Evolutionary conservation across 2,329 filamentous ascomycete species (phyloP).

Genomic region (Fusarium ramigenum): DNA sequence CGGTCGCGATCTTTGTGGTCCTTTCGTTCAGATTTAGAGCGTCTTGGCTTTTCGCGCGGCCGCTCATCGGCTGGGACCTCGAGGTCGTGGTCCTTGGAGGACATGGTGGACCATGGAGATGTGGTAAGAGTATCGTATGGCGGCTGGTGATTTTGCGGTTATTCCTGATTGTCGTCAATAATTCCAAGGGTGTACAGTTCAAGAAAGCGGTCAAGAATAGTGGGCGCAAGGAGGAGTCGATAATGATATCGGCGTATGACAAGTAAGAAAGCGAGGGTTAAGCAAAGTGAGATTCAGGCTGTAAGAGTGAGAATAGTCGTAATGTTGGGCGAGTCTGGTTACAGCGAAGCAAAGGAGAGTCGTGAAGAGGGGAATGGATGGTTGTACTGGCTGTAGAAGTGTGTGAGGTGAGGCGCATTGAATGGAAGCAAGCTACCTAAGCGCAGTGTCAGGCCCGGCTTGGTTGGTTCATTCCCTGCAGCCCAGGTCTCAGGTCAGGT

Average conservation of each 20-base stretch:
- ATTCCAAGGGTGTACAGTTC: conserved; percentile 12
- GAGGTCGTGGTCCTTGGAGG: conserved; percentile 55
- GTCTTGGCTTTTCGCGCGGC: conserved; percentile 52
- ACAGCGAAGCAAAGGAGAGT: conserved; percentile 19
- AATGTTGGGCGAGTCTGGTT: conserved; percentile 10
- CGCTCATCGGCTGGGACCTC: conserved; percentile 50
- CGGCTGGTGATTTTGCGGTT: conserved; percentile 4
- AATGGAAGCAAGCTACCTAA: conserved; percentile 12
- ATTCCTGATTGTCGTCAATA: conserved; percentile 11
- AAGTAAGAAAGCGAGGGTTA: not conserved
- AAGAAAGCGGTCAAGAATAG: conserved; percentile 29
- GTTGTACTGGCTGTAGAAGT: conserved; percentile 28
- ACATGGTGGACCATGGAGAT: conserved; percentile 50
- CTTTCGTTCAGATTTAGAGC: conserved; percentile 53
- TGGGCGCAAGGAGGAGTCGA: conserved; percentile 9
- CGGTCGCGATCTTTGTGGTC: conserved; percentile 49
- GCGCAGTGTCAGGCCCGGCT: conserved; percentile 32
- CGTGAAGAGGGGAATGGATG: conserved; percentile 29
- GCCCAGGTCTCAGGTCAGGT: conserved; percentile 32
- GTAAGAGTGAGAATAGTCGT: conserved; percentile 3
- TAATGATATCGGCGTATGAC: not conserved
- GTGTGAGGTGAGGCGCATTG: conserved; percentile 26
- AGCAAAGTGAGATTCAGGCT: conserved; percentile 12
- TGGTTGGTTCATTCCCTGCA: conserved; percentile 30
- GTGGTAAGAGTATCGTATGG: conserved; percentile 9